phyloP scores from a whole-genome alignment of 352 stramenopile genomes.

The Ophiocytium majus region DNA sequence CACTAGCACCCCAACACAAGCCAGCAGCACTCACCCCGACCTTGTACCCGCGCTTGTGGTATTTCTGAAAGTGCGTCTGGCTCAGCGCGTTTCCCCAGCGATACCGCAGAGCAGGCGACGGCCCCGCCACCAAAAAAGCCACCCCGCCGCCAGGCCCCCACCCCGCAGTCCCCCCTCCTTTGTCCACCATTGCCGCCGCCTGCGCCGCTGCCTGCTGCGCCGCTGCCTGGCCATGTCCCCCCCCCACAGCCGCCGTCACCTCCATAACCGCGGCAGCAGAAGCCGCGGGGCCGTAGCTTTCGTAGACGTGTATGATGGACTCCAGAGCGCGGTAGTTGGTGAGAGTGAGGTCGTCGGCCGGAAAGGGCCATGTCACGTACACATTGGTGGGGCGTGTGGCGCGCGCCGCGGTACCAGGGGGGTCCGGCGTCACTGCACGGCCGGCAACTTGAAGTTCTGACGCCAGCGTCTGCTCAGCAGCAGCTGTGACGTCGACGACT shows the following conservation, averaged over 20 bases:
- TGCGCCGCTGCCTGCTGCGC: neutral
- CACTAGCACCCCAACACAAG: no score
- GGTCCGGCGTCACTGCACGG: no score
- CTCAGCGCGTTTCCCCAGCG: constrained; percentile 48
- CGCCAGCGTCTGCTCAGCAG: no score
- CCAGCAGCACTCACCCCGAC: constrained; percentile 41
- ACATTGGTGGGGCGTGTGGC: neutral
- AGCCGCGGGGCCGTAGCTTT: no score
- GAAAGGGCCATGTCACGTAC: constrained; percentile 40
- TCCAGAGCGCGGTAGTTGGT: constrained; percentile 45
- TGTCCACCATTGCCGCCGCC: neutral
- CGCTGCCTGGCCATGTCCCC: no score
- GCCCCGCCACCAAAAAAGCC: constrained; percentile 17
- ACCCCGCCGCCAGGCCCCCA: neutral
- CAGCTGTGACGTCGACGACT: no score
- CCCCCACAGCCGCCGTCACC: neutral
- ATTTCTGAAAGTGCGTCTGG: constrained; percentile 54
- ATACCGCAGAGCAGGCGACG: constrained; percentile 34
- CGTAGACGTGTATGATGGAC: constrained; percentile 50
- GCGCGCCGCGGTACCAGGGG: neutral
- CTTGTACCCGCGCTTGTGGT: constrained; percentile 47
- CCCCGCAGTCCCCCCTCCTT: constrained; percentile 7
- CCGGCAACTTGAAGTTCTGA: no score
- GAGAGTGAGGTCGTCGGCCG: constrained; percentile 29
- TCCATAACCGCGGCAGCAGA: neutral